Conservation (phyloP, 1,284 basidiomycete species). For the Boletus mariae region DNA sequence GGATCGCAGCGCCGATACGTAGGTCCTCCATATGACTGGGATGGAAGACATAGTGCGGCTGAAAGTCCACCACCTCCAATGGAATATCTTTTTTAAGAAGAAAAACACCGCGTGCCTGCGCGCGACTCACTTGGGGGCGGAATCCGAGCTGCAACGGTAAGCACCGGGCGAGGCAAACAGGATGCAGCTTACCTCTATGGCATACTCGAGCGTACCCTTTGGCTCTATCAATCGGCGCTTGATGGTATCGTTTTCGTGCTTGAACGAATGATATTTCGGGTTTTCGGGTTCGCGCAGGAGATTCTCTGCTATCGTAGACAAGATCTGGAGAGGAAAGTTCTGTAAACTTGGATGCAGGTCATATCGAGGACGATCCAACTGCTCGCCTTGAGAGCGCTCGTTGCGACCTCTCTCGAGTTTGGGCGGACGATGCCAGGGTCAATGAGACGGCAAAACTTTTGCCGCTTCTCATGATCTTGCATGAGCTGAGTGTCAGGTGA, state of each 20-base stretch:
- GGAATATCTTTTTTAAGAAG: background rate
- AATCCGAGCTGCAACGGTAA: constrained; percentile 60
- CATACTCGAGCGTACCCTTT: constrained; percentile 75
- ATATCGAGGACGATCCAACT: background rate
- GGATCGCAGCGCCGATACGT: constrained; percentile 56
- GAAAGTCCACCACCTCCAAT: constrained; percentile 45
- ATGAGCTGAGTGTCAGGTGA: constrained; percentile 42
- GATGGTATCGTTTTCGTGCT: constrained; percentile 68
- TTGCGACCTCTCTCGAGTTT: constrained; percentile 58
- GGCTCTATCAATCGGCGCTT: constrained; percentile 55
- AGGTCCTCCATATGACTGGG: constrained; percentile 51
- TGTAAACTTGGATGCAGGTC: background rate
- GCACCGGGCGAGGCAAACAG: too few species aligned
- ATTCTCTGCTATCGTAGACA: constrained; percentile 69
- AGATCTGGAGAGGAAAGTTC: constrained; percentile 42
- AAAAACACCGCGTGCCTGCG: background rate
- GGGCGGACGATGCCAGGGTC: constrained; percentile 74
- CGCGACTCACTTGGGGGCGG: constrained; percentile 47
- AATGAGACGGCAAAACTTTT: constrained; percentile 67
- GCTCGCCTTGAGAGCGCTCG: constrained; percentile 59
- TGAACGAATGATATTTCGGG: constrained; percentile 67
- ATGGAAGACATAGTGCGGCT: constrained; percentile 65
- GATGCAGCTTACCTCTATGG: constrained; percentile 54
- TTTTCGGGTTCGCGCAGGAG: constrained; percentile 67
- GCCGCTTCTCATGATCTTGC: constrained; percentile 60